Conservation (phyloP, 768 basidiomycete genomes). For the Dendrothele bispora region DNA sequence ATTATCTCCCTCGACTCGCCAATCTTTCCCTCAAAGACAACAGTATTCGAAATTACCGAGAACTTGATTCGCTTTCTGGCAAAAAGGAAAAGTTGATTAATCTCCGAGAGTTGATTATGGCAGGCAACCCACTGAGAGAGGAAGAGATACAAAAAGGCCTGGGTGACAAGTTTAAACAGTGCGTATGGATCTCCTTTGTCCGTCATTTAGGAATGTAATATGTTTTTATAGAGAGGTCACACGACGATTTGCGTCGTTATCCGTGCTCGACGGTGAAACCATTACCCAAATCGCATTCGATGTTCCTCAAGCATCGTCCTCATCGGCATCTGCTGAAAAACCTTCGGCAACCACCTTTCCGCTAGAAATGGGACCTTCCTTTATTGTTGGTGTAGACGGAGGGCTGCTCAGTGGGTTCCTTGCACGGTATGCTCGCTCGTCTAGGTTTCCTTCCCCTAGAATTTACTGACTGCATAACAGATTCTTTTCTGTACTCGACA, state of each 20-base stretch:
- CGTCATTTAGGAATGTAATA: background rate
- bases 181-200: conserved; percentile 18
- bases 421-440: conserved; percentile 67
- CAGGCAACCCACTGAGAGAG: conserved; percentile 75
- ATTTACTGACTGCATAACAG: conserved; percentile 36
- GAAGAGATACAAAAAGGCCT: conserved; percentile 55
- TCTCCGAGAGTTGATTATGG: conserved; percentile 70
- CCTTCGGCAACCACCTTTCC: conserved; percentile 78
- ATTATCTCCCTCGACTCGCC: conserved; percentile 76
- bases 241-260: conserved; percentile 77
- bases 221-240: conserved; percentile 66
- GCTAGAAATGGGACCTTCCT: conserved; percentile 66
- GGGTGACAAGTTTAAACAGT: conserved; percentile 72
- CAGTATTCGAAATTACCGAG: conserved; percentile 64
- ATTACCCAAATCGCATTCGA: conserved; percentile 82
- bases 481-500: conserved; percentile 86
- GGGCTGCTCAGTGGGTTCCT: conserved; percentile 75
- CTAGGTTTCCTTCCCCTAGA: background rate
- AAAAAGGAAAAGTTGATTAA: conserved; percentile 57
- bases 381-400: conserved; percentile 73
- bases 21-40: conserved; percentile 85
- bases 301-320: conserved; percentile 53
- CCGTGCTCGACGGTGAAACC: conserved; percentile 81
- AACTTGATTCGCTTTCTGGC: conserved; percentile 64
- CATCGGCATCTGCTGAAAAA: conserved; percentile 36